Base-by-base conservation (phyloP, 495 filamentous ascomycete species). In the Alectoria sarmentosa region DNA sequence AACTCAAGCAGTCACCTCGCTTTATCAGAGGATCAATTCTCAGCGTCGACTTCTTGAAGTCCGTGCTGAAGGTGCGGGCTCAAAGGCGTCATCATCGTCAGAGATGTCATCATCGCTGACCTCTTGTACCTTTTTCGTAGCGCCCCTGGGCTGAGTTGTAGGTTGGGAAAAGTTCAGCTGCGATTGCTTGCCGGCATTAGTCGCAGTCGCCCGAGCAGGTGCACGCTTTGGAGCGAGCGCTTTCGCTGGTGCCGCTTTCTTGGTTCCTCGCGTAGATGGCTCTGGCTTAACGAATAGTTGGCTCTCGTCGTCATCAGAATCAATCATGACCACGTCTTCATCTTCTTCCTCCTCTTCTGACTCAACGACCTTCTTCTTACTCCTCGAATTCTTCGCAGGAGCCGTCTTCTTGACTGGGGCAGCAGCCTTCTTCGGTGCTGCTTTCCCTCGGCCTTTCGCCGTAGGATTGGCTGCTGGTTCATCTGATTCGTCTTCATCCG, bases 31-130 rank as follows among this genome's bases (percentile, higher is more conserved):
- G 10, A n/a, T 32, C 19, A 42, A 28, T 26, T 14, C 36, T 63
- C 42, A 72, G 37, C 69, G 49, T 48, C 66, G 68, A 41, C 65
- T 67, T 52, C 66, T 63, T 23, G 63, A 60, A 23, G 64, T 41
- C 34, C 70, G 69, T 52, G 72, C 67, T 30, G 69, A 57, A 38
- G 77, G 72, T 60, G 79, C 75, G 34, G 81, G 78, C 74, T 94
- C 90, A 76, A 95, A 94, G 1, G 88, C 91, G 77, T 96, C 91
- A 63, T 89, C 83, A 37, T 85, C 84, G 46, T 88, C 87, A 1
- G 83, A 86, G 34, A 91, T 90, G 64, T 88, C 82, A 66, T 85
- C 89, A 69, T 91, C 90, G 68, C 78, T 79, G 49, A 77, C 65
- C 30, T 74, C 71, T 68, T 76, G 17, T 75, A 73, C 34, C 77